Conservation (phyloP, 257 asterid genomes). For the Solanum bulbocastanum region DNA sequence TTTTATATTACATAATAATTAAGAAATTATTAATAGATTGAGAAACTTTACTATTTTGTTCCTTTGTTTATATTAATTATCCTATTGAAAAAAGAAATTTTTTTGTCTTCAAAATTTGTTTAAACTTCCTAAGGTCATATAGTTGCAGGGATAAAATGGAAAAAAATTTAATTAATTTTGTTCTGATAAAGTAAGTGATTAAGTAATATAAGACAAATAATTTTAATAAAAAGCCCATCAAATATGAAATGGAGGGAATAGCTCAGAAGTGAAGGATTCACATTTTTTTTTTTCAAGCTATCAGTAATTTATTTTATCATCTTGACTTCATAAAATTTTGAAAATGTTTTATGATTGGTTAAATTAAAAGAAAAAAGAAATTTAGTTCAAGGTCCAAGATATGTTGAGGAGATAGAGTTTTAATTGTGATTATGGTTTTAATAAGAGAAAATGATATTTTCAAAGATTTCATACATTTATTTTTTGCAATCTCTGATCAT, state of each 20-base stretch:
- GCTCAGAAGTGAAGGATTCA: neutral
- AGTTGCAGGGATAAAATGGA: no score
- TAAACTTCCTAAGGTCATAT: neutral
- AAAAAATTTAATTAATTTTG: no score
- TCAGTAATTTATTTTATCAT: neutral
- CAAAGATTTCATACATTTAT: neutral
- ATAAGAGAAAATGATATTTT: neutral
- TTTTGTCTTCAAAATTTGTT: neutral
- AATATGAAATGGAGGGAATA: neutral
- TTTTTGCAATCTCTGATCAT: neutral
- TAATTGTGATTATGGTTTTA: neutral
- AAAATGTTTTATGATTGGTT: neutral
- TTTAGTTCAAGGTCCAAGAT: neutral
- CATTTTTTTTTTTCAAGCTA: neutral
- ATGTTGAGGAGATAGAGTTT: neutral
- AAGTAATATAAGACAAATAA: no score
- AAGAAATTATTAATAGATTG: neutral
- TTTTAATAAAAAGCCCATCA: neutral
- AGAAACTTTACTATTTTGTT: no score
- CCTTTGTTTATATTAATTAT: neutral
- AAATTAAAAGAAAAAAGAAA: neutral
- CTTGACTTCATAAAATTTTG: neutral
- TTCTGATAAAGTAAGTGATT: no score
- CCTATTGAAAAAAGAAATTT: neutral
- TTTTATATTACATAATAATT: no score